Percentiles rank a stretch among this genome's conserved stretches.
phyloP scores from a whole-genome alignment of 371 early-diverging fungal genomes.

The Funneliformis caledonium region DNA sequence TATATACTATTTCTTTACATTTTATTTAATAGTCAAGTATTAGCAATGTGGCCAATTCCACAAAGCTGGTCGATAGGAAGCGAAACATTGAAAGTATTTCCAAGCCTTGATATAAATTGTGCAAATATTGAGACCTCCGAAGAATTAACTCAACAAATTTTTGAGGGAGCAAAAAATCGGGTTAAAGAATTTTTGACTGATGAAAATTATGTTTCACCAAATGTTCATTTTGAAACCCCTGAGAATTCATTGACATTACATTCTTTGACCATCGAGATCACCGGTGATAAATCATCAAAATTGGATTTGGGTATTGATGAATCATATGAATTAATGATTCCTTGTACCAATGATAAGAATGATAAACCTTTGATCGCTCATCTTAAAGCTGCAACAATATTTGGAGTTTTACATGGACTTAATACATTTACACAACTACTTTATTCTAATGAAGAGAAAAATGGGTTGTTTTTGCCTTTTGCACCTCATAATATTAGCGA shows the following conservation, averaged over 20 bases:
- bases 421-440: conserved; percentile 78
- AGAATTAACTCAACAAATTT: conserved; percentile 10
- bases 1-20: background rate
- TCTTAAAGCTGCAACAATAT: conserved; percentile 66
- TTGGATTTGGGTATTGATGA: conserved; percentile 17
- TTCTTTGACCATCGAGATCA: conserved; percentile 14
- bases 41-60: conserved; percentile 38
- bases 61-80: conserved; percentile 28
- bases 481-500: conserved; percentile 72
- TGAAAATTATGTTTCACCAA: conserved; percentile 31
- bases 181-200: conserved; percentile 18
- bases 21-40: background rate
- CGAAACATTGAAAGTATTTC: background rate
- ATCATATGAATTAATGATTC: conserved; percentile 35
- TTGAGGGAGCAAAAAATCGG: conserved; percentile 7
- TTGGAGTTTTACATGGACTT: conserved; percentile 78
- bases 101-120: conserved; percentile 3
- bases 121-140: background rate
- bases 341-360: background rate
- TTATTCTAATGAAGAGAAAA: conserved; percentile 43
- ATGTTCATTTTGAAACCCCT: conserved; percentile 3
- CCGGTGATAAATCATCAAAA: background rate
- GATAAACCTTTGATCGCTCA: background rate
- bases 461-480: conserved; percentile 48
- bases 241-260: background rate